These are phyloP conservation scores for Asterophora parasitica DNA, from an alignment of 768 basidiomycete genomes.

Conservation along the genomic window DNA sequence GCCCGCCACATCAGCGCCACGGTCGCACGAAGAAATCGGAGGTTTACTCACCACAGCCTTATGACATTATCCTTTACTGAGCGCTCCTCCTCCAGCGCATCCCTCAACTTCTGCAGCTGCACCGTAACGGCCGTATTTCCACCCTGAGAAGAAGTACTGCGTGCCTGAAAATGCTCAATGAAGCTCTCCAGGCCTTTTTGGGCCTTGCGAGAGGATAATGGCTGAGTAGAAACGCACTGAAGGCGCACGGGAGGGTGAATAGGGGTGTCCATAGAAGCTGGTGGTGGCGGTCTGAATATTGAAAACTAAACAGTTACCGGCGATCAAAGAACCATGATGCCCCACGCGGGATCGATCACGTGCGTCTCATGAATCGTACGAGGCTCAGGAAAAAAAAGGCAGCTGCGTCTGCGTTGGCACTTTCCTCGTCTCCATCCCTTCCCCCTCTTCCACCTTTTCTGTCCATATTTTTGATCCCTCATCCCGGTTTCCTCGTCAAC, in stretches of 20 bases:
- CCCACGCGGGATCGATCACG: neutral
- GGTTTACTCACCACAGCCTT: no score
- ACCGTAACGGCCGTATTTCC: conserved; percentile 53
- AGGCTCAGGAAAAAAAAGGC: conserved; percentile 10
- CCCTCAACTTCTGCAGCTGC: conserved; percentile 52
- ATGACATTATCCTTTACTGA: no score
- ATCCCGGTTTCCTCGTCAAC: neutral
- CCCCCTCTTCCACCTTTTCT: neutral
- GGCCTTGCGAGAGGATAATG: conserved; percentile 36
- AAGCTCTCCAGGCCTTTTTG: conserved; percentile 41
- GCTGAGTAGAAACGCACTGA: conserved; percentile 28
- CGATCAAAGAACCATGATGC: no score
- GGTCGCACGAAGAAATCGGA: no score
- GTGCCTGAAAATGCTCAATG: conserved; percentile 43
- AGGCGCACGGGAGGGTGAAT: conserved; percentile 46
- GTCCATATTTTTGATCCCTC: neutral
- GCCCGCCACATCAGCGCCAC: no score
- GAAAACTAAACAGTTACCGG: no score
- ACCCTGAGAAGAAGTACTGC: conserved; percentile 43
- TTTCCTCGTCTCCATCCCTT: neutral
- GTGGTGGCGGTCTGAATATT: neutral
- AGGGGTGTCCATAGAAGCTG: conserved; percentile 39
- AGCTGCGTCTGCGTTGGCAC: conserved; percentile 1
- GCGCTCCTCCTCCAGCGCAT: conserved; percentile 48
- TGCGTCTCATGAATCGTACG: conserved; percentile 4